These are phyloP conservation scores for Fusarium sp. DNA, from an alignment of 2,329 filamentous ascomycete species.

Conservation along the genomic window DNA sequence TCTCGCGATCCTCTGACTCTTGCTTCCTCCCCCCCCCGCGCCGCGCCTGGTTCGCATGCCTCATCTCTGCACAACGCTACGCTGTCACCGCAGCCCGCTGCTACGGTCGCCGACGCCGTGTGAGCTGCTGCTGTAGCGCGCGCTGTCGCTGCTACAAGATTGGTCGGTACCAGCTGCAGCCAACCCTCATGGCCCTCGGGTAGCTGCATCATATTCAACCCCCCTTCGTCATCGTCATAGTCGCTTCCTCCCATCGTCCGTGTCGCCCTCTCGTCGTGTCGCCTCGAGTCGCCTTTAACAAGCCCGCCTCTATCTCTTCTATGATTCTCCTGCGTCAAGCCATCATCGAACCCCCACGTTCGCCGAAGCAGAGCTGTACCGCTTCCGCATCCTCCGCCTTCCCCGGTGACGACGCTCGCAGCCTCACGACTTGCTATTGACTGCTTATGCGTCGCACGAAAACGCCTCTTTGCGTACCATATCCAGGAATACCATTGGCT, in stretches of 20 bases:
- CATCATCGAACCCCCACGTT: constrained; percentile 28
- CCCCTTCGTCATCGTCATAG: constrained; percentile 22
- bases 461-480: constrained; percentile 43
- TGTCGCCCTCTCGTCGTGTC: constrained; percentile 29
- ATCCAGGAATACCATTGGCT: constrained; percentile 42
- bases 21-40: constrained; percentile 33
- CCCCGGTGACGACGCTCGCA: constrained; percentile 37
- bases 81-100: constrained; percentile 40
- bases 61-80: constrained; percentile 51
- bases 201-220: constrained; percentile 43
- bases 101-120: constrained; percentile 42
- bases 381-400: constrained; percentile 24
- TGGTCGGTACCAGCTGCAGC: constrained; percentile 37
- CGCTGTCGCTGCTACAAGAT: constrained; percentile 29
- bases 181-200: constrained; percentile 44
- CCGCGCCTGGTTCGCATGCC: constrained; percentile 48
- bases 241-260: constrained; percentile 14
- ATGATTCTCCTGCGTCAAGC: constrained; percentile 21
- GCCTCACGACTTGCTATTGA: constrained; percentile 42
- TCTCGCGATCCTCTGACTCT: constrained; percentile 30
- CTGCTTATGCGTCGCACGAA: constrained; percentile 38
- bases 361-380: constrained; percentile 35
- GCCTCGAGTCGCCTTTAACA: constrained; percentile 22
- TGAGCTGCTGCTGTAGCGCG: constrained; percentile 39
- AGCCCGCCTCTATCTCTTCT: constrained; percentile 11